Conservation (phyloP, 805 yeast genomes). For the Candida lessepsii region DNA sequence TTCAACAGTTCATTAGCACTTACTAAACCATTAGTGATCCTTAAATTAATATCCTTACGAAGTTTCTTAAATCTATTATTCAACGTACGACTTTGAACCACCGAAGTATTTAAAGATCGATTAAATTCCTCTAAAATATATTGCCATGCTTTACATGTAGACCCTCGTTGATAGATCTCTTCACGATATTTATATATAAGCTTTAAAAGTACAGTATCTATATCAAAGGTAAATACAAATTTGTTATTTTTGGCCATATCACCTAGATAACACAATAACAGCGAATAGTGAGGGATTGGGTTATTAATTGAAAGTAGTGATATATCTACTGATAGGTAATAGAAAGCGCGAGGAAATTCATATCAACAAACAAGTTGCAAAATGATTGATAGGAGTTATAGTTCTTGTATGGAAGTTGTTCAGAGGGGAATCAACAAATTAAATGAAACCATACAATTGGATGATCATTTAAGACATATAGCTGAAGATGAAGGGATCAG, state of each 20-base stretch:
- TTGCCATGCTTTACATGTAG: slow-evolving; percentile 27
- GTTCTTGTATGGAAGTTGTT: slow-evolving; percentile 32
- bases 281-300: too few relatives aligned
- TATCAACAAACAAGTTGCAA: background rate
- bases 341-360: too few relatives aligned
- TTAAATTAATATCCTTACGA: slow-evolving; percentile 20
- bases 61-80: slow-evolving; percentile 24
- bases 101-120: slow-evolving; percentile 15
- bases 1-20: slow-evolving; percentile 14
- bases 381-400: slow-evolving; percentile 15
- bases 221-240: slow-evolving; percentile 26
- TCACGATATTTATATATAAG: slow-evolving; percentile 20
- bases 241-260: slow-evolving; percentile 10
- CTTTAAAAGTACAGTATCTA: slow-evolving; percentile 21
- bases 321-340: too few relatives aligned
- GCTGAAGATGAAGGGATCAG: slow-evolving; percentile 11
- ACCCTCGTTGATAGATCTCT: slow-evolving; percentile 26
- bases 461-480: slow-evolving; percentile 18
- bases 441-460: slow-evolving; percentile 26
- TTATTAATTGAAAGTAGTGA: too few relatives aligned
- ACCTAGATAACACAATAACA: too few relatives aligned
- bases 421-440: slow-evolving; percentile 30
- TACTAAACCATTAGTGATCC: slow-evolving; percentile 12
- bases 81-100: slow-evolving; percentile 26
- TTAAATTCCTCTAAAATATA: slow-evolving; percentile 23